Evolutionary conservation across 2,329 filamentous ascomycete genomes (phyloP), one percentile per base, ranked within the genome.

Genomic region (Curvularia eragrostidis): DNA sequence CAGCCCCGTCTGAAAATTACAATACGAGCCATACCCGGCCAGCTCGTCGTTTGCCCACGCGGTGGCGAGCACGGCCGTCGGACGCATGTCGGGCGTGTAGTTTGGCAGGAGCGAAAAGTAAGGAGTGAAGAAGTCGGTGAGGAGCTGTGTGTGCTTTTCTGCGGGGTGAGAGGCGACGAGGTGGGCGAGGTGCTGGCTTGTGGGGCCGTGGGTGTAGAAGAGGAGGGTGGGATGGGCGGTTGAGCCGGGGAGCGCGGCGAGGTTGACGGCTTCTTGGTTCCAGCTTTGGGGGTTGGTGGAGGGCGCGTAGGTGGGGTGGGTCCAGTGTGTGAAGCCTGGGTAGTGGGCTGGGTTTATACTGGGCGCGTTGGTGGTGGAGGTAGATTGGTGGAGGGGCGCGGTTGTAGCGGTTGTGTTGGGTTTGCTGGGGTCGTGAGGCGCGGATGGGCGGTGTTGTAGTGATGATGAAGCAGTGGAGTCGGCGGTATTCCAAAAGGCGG

Each of bases 11-110:
- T 93, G 92, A 77, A 96, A 96, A 74, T 96, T 96, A 50, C 84
- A 85, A 75, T 97, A 97, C 65, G 88, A 91, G 8, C 93, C 93
- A 70, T 89, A 87, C 0, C 93, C 93, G 0, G 93, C 90, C 30
- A 93, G 84, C 15, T 90, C 86, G 70, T 97, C 93, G 47, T 84
- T 84, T 26, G 90, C 82, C 93, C 93, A 97, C 56, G 85, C 83
- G 0, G 93, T 96, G 0, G 90, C 87, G 3, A 93, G 80, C 38
- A 87, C 84, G 0, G 81, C 84, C 0, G 75, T 77, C 0, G 93
- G 91, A 30, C 80, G 71, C 91, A 95, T 79, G 0, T 62, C 64
- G 0, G 68, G 1, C 81, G 77, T 15, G 78, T 91, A 96, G 61
- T 88, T 83, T 0, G 90, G 91, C 0, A 97, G 81, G 1, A 83